Conservation (phyloP, 108 stramenopile genomes). For the Discostella stelligeroides region DNA sequence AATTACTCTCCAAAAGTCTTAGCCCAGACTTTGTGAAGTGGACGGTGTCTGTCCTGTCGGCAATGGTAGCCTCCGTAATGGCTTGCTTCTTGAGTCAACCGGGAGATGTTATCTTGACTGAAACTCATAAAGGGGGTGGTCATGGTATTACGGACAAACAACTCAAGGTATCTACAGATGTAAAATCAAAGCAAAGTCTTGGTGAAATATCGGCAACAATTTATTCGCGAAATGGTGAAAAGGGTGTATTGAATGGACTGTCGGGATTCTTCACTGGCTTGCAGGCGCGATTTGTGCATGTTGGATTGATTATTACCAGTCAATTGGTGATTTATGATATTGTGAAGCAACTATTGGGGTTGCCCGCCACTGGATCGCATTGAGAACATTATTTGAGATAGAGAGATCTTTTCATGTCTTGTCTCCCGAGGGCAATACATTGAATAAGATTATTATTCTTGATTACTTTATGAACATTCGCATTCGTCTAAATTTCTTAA, state of each 20-base stretch:
- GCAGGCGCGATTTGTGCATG: slow-evolving; percentile 88
- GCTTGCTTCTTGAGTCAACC: slow-evolving; percentile 93
- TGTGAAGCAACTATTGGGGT: slow-evolving; percentile 89
- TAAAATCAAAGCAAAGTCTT: slow-evolving; percentile 43
- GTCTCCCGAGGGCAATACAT: no score
- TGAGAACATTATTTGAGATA: slow-evolving; percentile 20
- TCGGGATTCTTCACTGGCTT: slow-evolving; percentile 80
- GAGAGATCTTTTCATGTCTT: background rate
- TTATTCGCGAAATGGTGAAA: slow-evolving; percentile 79
- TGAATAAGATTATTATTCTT: no score
- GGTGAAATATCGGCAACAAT: slow-evolving; percentile 70
- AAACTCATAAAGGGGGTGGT: slow-evolving; percentile 63
- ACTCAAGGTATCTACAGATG: slow-evolving; percentile 31
- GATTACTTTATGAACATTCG: no score
- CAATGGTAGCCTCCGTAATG: slow-evolving; percentile 76
- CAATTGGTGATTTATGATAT: slow-evolving; percentile 95
- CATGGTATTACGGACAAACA: slow-evolving; percentile 28
- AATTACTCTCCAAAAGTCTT: slow-evolving; percentile 24
- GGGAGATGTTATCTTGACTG: slow-evolving; percentile 94
- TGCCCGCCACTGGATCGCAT: slow-evolving; percentile 89
- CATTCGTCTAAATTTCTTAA: no score
- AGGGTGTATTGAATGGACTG: slow-evolving; percentile 63
- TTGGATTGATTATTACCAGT: slow-evolving; percentile 88
- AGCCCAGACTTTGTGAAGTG: slow-evolving; percentile 55
- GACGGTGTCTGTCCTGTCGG: slow-evolving; percentile 69